Base-by-base conservation (phyloP, 441 rosid species). In the Erodium texanum region DNA sequence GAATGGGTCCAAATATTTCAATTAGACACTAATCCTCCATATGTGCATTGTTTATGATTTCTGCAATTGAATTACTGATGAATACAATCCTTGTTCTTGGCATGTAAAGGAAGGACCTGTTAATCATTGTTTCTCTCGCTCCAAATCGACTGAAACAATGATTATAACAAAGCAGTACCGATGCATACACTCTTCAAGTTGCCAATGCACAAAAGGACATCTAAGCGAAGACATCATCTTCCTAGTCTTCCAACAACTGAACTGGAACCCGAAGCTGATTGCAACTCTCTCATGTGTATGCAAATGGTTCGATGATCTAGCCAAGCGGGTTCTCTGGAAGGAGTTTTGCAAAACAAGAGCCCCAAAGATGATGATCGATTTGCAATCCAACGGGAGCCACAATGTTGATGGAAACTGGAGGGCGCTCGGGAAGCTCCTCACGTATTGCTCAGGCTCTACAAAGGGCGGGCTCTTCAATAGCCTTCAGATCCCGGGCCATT, bases 401-500 rank as follows among this genome's bases (percentile, higher is more conserved):
- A 88, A 86, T 74, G 87, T 94, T 68, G 99, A 94, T 80, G 99
- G 99, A 65, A 94, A 86, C 77, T 92, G 99, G 99, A 85, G 99
- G 75, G 96, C 98, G 5, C 89, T 91, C 43, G 99, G 89, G 70
- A 94, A 94, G 74, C 80, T 92, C 75, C 89, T 94, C 74, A 92
- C 89, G 58, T 91, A 86, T 79, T 94, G 98, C 73, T 86, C 96
- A n/a, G 98, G 99, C 67, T 83, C 92, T 59, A 84, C 76, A 64
- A 82, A 73, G 80, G 96, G 89, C 45, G 85, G 97, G 36, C 82
- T 92, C 69, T 94, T 94, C 77, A 82, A 76, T 43, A 79, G 81
- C 76, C 74, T 84, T 82, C 83, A 88, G 18, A 86, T 87, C 66
- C 89, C 97, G 14, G 97, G 97, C 24, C 97, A 94, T 78, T 88